These are phyloP conservation scores for Ceratobasidium sp. DNA, from an alignment of 1,284 basidiomycete species.

Conservation along the genomic window DNA sequence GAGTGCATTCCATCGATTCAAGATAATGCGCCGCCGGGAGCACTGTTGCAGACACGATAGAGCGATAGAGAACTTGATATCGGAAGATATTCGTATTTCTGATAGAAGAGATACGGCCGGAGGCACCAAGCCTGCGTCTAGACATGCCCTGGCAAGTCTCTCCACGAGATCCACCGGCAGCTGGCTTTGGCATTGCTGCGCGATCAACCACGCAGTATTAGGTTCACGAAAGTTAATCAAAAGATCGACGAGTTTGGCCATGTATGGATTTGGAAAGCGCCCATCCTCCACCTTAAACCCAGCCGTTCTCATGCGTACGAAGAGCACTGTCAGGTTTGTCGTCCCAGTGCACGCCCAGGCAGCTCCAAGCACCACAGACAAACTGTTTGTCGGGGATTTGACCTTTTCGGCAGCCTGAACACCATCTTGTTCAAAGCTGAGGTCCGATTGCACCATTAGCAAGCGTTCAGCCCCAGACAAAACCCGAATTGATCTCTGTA, in stretches of 20 bases:
- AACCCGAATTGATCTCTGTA: background rate
- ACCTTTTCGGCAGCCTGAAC: background rate
- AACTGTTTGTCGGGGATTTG: background rate
- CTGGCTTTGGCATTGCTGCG: background rate
- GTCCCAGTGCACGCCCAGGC: slow-evolving; percentile 10
- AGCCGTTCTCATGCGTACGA: slow-evolving; percentile 3
- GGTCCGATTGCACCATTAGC: background rate
- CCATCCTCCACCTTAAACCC: slow-evolving; percentile 5
- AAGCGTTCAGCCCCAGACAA: slow-evolving; percentile 9
- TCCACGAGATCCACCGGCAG: background rate
- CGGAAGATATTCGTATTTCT: background rate
- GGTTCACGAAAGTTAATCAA: background rate
- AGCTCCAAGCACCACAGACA: slow-evolving; percentile 21
- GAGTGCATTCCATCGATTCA: background rate
- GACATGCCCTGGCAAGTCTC: background rate
- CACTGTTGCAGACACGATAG: slow-evolving; percentile 1
- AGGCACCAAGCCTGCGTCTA: background rate
- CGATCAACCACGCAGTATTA: background rate
- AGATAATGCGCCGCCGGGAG: background rate
- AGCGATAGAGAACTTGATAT: background rate
- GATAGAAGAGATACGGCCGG: slow-evolving; percentile 5
- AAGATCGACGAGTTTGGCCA: slow-evolving; percentile 7
- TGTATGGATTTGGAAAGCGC: slow-evolving; percentile 8
- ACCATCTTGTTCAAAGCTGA: background rate
- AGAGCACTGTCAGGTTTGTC: background rate